phyloP scores from a whole-genome alignment of 305 asterid genomes.

The Fraxinus sp. region DNA sequence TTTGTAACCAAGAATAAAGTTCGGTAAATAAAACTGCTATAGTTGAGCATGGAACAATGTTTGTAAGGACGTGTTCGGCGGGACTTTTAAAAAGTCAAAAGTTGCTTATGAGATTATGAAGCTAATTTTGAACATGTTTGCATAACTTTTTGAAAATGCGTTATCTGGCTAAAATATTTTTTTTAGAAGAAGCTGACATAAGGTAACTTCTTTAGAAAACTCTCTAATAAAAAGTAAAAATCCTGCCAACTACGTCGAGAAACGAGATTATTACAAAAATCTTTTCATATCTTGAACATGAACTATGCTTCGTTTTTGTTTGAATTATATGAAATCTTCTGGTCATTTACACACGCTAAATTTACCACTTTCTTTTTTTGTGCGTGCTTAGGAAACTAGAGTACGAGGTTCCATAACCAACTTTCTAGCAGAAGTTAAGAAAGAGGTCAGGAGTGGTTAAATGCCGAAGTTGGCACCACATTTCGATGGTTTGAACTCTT shows the following conservation, averaged over 20 bases:
- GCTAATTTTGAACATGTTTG: too few species aligned
- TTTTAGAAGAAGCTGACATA: not conserved
- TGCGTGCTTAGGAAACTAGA: not conserved
- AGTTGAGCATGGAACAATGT: not conserved
- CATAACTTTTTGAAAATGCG: not conserved
- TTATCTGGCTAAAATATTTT: too few species aligned
- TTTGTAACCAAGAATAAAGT: not conserved
- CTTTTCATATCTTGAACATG: not conserved
- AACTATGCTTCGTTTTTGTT: not conserved
- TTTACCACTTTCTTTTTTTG: not conserved
- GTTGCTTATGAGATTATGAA: not conserved
- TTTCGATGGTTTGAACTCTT: not conserved
- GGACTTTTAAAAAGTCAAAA: not conserved
- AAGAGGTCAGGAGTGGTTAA: not conserved
- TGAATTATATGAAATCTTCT: not conserved
- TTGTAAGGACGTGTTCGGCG: not conserved
- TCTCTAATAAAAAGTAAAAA: not conserved
- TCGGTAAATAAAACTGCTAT: not conserved
- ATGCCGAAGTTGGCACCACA: slow-evolving; percentile 2
- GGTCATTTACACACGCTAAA: not conserved
- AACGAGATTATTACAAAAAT: too few species aligned
- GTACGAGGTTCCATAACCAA: not conserved
- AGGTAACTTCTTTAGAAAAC: not conserved
- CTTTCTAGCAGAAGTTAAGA: not conserved
- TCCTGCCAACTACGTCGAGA: not conserved